Base-by-base conservation (phyloP, 2,329 filamentous ascomycete genomes). In the Claviceps cyperi region DNA sequence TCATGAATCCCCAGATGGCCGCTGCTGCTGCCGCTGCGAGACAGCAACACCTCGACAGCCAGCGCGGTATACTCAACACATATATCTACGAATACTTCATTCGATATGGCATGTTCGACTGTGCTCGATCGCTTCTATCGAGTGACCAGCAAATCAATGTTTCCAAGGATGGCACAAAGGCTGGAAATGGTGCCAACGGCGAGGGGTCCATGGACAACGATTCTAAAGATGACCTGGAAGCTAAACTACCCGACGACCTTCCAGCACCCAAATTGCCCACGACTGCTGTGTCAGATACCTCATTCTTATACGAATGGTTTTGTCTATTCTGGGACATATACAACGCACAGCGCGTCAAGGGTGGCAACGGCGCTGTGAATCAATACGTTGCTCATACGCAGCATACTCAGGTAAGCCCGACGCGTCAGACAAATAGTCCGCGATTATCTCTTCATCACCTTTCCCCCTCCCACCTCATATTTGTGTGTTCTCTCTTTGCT, bases 281-380 rank as follows among this genome's bases (percentile, higher is more conserved):
- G 62, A 76, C 77, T 46, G 73, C 74, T 46, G 73, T 74, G 53
- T 76, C 76, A 50, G 84, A 84, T 59, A 85, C 78, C 54, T 87
- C 86, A 24, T 97, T 98, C 61, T 74, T 98, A n/a, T 84, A 88
- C 58, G 92, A 97, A 61, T 98, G 92, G 92, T 98, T 94, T 72
- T 87, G 83, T 62, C 77, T 96, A 48, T 98, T 98, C 66, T 97
- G 89, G 89, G 92, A 98, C 61, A 88, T 97, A 58, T 94, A 86
- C 67, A 81, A 81, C 62, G 87, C 88, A 50, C 86, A 91, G 63
- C 84, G 87, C 61, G 78, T 76, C 60, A 83, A 81, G 64, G 78
- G 77, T 50, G 76, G 76, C 50, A 81, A 74, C 62, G 67, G 71
- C 24, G 76, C 77, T 52, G 82, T 87, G 45, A 76, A 77, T 55